Conservation (phyloP, 352 stramenopile genomes). For the Phytophthora pinifolia region DNA sequence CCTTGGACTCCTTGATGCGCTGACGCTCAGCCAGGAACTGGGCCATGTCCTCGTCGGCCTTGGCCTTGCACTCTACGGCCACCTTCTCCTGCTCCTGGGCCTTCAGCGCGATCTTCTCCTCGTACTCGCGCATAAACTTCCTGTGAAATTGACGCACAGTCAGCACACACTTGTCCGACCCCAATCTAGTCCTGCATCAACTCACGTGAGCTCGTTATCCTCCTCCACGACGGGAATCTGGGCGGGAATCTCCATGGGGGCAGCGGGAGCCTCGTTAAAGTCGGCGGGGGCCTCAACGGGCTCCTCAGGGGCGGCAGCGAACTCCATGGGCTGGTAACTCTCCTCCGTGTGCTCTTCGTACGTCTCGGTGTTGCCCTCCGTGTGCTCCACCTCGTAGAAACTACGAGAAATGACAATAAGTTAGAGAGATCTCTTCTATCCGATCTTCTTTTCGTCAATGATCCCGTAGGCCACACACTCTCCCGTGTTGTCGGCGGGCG, state of each 20-base stretch:
- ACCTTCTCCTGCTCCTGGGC: slow-evolving; percentile 75
- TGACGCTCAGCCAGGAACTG: slow-evolving; percentile 87
- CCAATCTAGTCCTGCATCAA: neutral
- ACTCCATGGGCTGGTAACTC: slow-evolving; percentile 31
- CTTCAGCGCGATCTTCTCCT: slow-evolving; percentile 68
- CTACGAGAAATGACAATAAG: slow-evolving; percentile 21
- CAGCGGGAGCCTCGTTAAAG: slow-evolving; percentile 13
- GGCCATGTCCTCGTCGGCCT: slow-evolving; percentile 65
- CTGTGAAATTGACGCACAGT: slow-evolving; percentile 25
- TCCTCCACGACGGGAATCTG: slow-evolving; percentile 57
- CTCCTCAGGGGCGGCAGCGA: slow-evolving; percentile 8
- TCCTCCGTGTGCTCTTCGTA: slow-evolving; percentile 24
- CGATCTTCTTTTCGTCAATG: neutral
- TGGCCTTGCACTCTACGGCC: slow-evolving; percentile 66
- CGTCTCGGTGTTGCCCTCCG: slow-evolving; percentile 20
- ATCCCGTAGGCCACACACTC: slow-evolving; percentile 39
- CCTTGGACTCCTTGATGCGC: slow-evolving; percentile 88
- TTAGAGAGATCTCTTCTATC: slow-evolving; percentile 1
- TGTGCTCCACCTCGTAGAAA: slow-evolving; percentile 68
- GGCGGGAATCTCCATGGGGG: slow-evolving; percentile 29
- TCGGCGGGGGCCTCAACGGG: slow-evolving; percentile 21
- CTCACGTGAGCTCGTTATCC: slow-evolving; percentile 78
- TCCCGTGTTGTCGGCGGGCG: slow-evolving; percentile 45
- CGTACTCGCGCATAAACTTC: slow-evolving; percentile 75
- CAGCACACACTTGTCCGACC: neutral